These are phyloP conservation scores for Chaetomiaceae sp. DNA, from an alignment of 2,329 filamentous ascomycete species.

Conservation along the genomic window DNA sequence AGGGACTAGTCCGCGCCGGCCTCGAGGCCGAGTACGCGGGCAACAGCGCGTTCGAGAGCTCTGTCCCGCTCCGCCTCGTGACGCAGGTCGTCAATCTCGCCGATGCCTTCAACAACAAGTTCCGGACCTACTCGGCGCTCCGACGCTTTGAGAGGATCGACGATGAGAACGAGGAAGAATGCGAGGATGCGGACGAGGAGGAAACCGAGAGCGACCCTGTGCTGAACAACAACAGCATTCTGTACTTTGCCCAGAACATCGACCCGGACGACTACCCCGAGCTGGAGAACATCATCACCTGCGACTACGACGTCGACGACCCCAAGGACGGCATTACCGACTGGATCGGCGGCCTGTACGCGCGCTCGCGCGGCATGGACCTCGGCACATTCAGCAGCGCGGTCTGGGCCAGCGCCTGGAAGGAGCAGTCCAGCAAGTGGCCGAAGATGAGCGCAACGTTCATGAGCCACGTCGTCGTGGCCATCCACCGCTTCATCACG, in stretches of 20 bases:
- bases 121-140: conserved; percentile 18
- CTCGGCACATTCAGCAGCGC: conserved; percentile 21
- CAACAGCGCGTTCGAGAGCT: conserved; percentile 26
- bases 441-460: conserved; percentile 22
- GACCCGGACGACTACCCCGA: conserved; percentile 14
- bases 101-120: conserved; percentile 29
- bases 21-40: conserved; percentile 33
- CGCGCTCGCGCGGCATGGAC: conserved; percentile 23
- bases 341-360: conserved; percentile 24
- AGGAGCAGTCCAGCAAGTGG: conserved; percentile 30
- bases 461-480: conserved; percentile 25
- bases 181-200: background rate
- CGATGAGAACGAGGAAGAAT: background rate
- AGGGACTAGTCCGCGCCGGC: conserved; percentile 25
- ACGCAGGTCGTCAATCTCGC: conserved; percentile 36
- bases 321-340: conserved; percentile 16
- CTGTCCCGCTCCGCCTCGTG: conserved; percentile 30
- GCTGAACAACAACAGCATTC: background rate
- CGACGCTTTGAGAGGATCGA: conserved; percentile 9
- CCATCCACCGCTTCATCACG: conserved; percentile 28
- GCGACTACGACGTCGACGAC: background rate
- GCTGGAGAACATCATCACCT: conserved; percentile 10
- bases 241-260: background rate
- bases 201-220: no score
- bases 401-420: conserved; percentile 22